These are phyloP conservation scores for Phtheirospermum japonicum DNA, from an alignment of 257 asterid species.

Conservation along the genomic window DNA sequence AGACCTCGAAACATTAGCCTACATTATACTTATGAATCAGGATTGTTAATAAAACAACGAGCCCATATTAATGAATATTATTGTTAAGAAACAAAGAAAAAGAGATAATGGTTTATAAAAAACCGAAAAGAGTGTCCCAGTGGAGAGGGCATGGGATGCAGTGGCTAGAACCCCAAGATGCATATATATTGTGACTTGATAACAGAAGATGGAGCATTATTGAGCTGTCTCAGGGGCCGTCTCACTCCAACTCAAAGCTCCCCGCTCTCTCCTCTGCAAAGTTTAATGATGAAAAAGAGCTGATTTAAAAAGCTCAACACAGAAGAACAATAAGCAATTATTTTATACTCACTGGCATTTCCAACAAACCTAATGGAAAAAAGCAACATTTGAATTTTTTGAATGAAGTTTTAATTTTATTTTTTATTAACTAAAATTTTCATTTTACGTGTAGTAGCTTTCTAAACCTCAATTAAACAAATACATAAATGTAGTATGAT, in stretches of 20 bases:
- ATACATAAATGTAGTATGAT: too few species aligned
- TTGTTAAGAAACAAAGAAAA: not conserved
- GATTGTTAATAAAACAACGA: too few species aligned
- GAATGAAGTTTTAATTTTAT: too few species aligned
- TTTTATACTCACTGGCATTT: not conserved
- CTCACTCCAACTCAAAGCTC: slow-evolving; percentile 97
- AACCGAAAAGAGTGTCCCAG: slow-evolving; percentile 86
- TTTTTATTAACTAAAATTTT: too few species aligned
- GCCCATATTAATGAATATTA: too few species aligned
- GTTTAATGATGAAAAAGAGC: slow-evolving; percentile 16
- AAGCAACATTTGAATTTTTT: too few species aligned
- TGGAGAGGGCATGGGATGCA: slow-evolving; percentile 88
- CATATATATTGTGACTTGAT: slow-evolving; percentile 98
- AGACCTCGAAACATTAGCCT: too few species aligned
- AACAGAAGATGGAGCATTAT: slow-evolving; percentile 93
- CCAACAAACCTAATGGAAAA: too few species aligned
- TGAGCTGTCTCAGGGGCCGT: slow-evolving; percentile 84
- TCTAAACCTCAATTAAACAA: too few species aligned
- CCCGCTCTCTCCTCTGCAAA: slow-evolving; percentile 82
- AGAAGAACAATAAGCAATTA: not conserved
- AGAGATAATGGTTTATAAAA: slow-evolving; percentile 71
- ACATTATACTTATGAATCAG: too few species aligned
- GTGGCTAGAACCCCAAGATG: slow-evolving; percentile 99
- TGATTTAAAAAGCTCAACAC: slow-evolving; percentile 13
- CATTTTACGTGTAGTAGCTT: too few species aligned